These are phyloP conservation scores for Ambrosia trifida DNA, from an alignment of 129 eudicot species.

Conservation along the genomic window DNA sequence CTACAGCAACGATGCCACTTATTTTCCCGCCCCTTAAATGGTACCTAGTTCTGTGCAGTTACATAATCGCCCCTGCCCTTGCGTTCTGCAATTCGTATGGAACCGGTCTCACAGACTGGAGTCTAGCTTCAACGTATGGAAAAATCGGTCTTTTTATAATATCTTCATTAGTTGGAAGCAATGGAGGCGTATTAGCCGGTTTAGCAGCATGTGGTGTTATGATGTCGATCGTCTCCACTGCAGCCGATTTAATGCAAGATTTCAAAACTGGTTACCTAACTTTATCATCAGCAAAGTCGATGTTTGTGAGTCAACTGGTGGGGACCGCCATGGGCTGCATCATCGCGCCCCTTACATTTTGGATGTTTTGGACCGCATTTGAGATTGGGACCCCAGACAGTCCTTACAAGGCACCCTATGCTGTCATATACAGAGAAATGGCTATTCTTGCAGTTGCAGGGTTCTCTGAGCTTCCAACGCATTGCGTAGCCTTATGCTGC, in stretches of 20 bases:
- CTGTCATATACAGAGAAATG: constrained; percentile 87
- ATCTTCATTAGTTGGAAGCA: constrained; percentile 68
- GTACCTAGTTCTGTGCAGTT: constrained; percentile 79
- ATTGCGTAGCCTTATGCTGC: constrained; percentile 66
- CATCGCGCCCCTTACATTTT: constrained; percentile 84
- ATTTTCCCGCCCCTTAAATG: constrained; percentile 87
- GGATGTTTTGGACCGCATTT: constrained; percentile 85
- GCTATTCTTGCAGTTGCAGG: constrained; percentile 91
- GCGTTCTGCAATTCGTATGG: constrained; percentile 97
- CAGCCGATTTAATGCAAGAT: constrained; percentile 95
- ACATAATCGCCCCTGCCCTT: constrained; percentile 76
- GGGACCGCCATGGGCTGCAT: constrained; percentile 94
- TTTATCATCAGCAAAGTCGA: constrained; percentile 75
- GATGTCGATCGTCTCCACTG: constrained; percentile 91
- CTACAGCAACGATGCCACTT: constrained; percentile 66
- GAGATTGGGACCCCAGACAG: constrained; percentile 90
- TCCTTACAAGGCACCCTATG: constrained; percentile 93
- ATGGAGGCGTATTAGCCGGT: constrained; percentile 87
- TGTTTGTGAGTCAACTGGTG: constrained; percentile 85
- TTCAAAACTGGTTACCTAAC: constrained; percentile 93
- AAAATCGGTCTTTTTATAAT: constrained; percentile 83
- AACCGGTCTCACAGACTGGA: constrained; percentile 93
- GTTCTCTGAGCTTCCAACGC: constrained; percentile 80
- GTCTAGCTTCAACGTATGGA: constrained; percentile 82
- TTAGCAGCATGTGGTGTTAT: constrained; percentile 85